These are phyloP conservation scores for Orbilia javanica DNA, from an alignment of 2,329 filamentous ascomycete species.

Conservation along the genomic window DNA sequence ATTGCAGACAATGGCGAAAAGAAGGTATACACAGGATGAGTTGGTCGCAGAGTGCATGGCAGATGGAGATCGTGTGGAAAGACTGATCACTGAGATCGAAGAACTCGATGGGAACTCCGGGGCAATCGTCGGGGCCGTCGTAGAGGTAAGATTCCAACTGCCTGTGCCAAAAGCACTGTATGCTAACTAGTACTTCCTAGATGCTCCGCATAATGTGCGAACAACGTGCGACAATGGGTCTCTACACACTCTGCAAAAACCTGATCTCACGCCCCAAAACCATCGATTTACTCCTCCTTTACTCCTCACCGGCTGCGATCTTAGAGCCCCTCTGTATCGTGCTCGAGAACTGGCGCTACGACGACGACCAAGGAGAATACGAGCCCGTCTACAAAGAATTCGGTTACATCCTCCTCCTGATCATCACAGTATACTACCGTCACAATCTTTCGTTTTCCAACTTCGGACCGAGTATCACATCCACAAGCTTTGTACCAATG, in stretches of 20 bases:
- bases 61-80: constrained; percentile 80
- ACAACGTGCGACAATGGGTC: constrained; percentile 81
- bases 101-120: constrained; percentile 78
- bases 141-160: constrained; percentile 53
- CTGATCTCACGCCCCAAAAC: constrained; percentile 79
- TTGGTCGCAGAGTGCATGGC: constrained; percentile 82
- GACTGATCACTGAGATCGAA: constrained; percentile 72
- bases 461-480: constrained; percentile 71
- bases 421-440: constrained; percentile 80
- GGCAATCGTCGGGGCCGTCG: constrained; percentile 61
- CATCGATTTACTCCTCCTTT: constrained; percentile 81
- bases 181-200: constrained; percentile 65
- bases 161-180: neutral
- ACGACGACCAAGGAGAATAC: constrained; percentile 84
- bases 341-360: constrained; percentile 82
- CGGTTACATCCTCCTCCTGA: constrained; percentile 78
- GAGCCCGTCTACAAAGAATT: constrained; percentile 90
- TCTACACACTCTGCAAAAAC: constrained; percentile 79
- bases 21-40: constrained; percentile 81
- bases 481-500: constrained; percentile 62
- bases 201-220: constrained; percentile 77
- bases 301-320: constrained; percentile 77
- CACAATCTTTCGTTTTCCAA: constrained; percentile 77
- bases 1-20: constrained; percentile 79
- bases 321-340: constrained; percentile 80